Percentiles rank a stretch among this genome's conserved stretches.
phyloP scores from a whole-genome alignment of 2,329 filamentous ascomycete genomes.

The Curvularia hawaiiensis region DNA sequence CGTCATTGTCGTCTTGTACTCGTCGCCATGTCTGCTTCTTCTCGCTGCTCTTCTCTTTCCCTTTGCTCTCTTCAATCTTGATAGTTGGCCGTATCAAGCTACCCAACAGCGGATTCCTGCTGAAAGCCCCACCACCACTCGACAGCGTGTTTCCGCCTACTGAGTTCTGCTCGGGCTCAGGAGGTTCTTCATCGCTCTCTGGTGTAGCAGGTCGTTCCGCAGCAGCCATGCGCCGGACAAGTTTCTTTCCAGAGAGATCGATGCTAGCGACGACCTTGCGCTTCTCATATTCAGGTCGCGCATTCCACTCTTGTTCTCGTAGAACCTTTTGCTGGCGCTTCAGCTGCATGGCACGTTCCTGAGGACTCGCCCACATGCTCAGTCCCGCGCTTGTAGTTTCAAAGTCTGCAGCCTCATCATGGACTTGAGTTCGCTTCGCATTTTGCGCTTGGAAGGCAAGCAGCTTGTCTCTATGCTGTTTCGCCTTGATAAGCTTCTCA shows the following conservation, averaged over 20 bases:
- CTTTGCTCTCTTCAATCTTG: constrained; percentile 59
- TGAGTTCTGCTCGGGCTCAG: constrained; percentile 27
- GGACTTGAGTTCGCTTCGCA: constrained; percentile 78
- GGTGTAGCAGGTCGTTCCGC: constrained; percentile 61
- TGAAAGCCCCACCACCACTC: constrained; percentile 63
- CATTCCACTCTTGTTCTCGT: constrained; percentile 85
- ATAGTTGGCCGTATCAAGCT: constrained; percentile 68
- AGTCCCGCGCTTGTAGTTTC: constrained; percentile 65
- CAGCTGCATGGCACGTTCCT: constrained; percentile 80
- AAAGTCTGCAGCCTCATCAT: constrained; percentile 82
- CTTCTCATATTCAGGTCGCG: constrained; percentile 87
- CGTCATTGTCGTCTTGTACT: constrained; percentile 59
- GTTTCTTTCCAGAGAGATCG: constrained; percentile 77
- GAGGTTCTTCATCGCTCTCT: constrained; percentile 58
- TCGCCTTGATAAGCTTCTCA: constrained; percentile 70
- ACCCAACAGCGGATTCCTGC: constrained; percentile 70
- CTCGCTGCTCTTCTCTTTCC: constrained; percentile 47
- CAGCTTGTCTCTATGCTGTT: constrained; percentile 79
- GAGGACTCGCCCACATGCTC: constrained; percentile 83
- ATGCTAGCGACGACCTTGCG: constrained; percentile 82
- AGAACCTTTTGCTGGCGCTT: constrained; percentile 85
- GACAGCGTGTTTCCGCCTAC: constrained; percentile 35
- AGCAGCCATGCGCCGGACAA: constrained; percentile 72
- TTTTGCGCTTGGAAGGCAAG: constrained; percentile 86
- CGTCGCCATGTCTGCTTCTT: constrained; percentile 54